Evolutionary conservation across 352 stramenopile genomes (phyloP).

Genomic region (Pythium scleroteichum): DNA sequence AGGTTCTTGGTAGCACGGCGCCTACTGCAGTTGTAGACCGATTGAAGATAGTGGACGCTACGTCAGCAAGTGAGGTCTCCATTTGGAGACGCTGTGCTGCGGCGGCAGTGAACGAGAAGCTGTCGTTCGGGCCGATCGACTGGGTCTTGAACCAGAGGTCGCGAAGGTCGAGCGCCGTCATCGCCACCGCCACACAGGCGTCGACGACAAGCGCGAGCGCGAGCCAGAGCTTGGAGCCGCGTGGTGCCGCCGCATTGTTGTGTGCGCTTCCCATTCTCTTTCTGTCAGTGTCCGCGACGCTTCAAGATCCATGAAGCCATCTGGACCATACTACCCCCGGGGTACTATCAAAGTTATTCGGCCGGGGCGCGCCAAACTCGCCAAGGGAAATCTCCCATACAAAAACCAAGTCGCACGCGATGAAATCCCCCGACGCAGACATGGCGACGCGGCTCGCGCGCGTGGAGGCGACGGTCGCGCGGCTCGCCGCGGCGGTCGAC

Average conservation of each 20-base stretch:
- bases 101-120: constrained; percentile 19
- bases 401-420: constrained; percentile 15
- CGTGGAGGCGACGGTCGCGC: constrained; percentile 15
- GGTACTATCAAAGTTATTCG: background rate
- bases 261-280: no score
- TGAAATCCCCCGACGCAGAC: no score
- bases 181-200: constrained; percentile 8
- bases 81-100: constrained; percentile 12
- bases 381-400: constrained; percentile 9
- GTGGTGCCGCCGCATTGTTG: no score
- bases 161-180: constrained; percentile 23
- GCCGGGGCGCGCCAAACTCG: constrained; percentile 9
- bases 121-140: constrained; percentile 27
- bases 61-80: background rate
- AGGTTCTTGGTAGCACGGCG: background rate
- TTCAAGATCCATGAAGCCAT: constrained; percentile 9
- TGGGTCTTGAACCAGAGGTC: constrained; percentile 30
- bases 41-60: background rate
- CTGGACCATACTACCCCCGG: constrained; percentile 2
- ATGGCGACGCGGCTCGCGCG: constrained; percentile 12
- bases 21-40: background rate
- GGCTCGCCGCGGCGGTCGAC: constrained; percentile 14
- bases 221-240: constrained; percentile 2
- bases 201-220: constrained; percentile 5
- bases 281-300: background rate